Evolutionary conservation across 179 eudicot species (phyloP).

Genomic region (Actinidia chinensis): DNA sequence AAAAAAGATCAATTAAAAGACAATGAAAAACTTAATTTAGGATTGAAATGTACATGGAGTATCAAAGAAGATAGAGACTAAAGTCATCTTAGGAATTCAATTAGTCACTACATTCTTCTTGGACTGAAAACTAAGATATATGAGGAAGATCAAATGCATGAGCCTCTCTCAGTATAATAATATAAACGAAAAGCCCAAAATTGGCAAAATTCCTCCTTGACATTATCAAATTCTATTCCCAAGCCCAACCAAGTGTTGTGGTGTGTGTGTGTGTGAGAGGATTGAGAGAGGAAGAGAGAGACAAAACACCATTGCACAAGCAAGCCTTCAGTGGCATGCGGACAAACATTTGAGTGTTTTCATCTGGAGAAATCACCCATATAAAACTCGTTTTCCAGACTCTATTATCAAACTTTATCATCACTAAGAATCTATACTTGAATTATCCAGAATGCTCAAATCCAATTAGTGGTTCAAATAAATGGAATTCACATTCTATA

Average conservation of each 20-base stretch:
- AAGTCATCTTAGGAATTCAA: neutral
- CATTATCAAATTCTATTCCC: neutral
- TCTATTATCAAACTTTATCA: neutral
- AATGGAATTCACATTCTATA: neutral
- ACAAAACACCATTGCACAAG: neutral
- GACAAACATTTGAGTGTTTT: constrained; percentile 4
- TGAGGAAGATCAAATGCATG: neutral
- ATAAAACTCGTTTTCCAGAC: neutral
- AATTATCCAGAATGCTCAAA: neutral
- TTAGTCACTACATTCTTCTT: neutral
- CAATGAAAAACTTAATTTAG: neutral
- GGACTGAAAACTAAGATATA: neutral
- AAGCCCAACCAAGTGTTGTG: neutral
- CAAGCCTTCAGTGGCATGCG: neutral
- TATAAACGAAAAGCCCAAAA: neutral
- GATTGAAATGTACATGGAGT: neutral
- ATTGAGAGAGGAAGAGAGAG: neutral
- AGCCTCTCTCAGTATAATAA: neutral
- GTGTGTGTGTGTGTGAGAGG: neutral
- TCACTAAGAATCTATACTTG: neutral
- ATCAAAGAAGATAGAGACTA: neutral
- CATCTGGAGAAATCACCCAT: neutral
- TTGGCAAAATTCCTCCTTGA: neutral
- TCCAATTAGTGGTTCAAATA: neutral
- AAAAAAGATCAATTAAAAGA: neutral